phyloP scores from a whole-genome alignment of 306 rosid genomes.

The Acacia acuminata region DNA sequence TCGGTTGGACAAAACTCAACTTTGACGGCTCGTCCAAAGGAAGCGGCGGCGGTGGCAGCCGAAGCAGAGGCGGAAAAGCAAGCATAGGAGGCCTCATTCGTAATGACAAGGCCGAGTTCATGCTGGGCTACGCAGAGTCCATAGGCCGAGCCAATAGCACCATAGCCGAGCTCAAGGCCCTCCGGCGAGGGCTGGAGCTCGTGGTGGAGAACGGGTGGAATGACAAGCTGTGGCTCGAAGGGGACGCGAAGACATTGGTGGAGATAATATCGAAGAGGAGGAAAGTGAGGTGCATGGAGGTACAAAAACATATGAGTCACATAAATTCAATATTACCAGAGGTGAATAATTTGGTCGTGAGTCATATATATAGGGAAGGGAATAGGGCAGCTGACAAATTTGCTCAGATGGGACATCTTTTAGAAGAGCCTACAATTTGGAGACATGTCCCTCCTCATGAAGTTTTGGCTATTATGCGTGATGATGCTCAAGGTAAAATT shows the following conservation, averaged over 20 bases:
- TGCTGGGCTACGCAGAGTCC: constrained; percentile 71
- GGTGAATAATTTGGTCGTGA: constrained; percentile 41
- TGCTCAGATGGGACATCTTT: constrained; percentile 67
- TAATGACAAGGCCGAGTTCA: constrained; percentile 68
- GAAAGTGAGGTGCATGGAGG: constrained; percentile 51
- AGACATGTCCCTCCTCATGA: constrained; percentile 51
- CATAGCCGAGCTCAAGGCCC: constrained; percentile 59
- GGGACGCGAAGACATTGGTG: constrained; percentile 62
- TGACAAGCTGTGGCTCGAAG: constrained; percentile 71
- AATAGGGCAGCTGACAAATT: constrained; percentile 70
- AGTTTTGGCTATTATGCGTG: constrained; percentile 44
- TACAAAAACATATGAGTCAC: constrained; percentile 44
- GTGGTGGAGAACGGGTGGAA: constrained; percentile 75
- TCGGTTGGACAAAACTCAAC: constrained; percentile 72
- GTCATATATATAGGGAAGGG: constrained; percentile 71
- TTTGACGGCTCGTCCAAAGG: constrained; percentile 72
- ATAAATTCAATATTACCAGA: constrained; percentile 48
- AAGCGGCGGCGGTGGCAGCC: neutral
- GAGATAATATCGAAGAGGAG: constrained; percentile 51
- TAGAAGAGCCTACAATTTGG: constrained; percentile 57
- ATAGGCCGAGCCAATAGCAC: constrained; percentile 67
- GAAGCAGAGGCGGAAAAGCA: constrained; percentile 32
- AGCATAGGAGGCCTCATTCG: constrained; percentile 75
- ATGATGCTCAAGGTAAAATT: constrained; percentile 77
- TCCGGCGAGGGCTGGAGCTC: constrained; percentile 65